Percentiles rank a stretch among this genome's conserved stretches.
phyloP scores from a whole-genome alignment of 2,329 filamentous ascomycete genomes.

The Aspergillus unguis region DNA sequence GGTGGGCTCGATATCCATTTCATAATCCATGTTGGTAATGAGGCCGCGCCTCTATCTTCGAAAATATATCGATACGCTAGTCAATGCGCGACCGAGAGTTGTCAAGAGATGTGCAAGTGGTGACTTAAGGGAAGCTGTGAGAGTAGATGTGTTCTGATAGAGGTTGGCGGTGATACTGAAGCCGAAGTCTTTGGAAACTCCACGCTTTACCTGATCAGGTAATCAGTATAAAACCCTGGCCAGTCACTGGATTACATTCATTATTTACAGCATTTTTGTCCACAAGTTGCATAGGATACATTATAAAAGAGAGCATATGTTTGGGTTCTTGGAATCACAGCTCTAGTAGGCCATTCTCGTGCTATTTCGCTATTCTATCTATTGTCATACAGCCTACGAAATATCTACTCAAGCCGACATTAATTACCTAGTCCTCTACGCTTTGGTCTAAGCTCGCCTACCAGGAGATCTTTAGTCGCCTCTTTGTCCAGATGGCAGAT shows the following conservation, averaged over 20 bases:
- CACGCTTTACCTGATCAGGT: constrained; percentile 24
- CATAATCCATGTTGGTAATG: constrained; percentile 40
- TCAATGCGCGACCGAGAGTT: background rate
- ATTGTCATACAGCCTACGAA: background rate
- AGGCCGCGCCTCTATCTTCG: constrained; percentile 15
- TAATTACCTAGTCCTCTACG: background rate
- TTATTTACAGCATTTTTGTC: no score
- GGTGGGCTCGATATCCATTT: constrained; percentile 48
- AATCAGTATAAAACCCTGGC: constrained; percentile 1
- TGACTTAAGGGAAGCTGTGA: background rate
- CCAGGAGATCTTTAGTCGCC: constrained; percentile 2
- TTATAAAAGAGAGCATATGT: no score
- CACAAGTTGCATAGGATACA: no score
- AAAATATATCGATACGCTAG: background rate
- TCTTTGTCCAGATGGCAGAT: constrained; percentile 7
- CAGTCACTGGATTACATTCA: no score
- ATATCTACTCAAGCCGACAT: no score
- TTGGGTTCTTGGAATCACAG: no score
- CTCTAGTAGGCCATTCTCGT: background rate
- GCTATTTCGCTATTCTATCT: background rate
- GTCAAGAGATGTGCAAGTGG: background rate
- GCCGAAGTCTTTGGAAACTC: constrained; percentile 8
- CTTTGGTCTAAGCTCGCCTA: background rate
- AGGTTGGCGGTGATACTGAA: constrained; percentile 6
- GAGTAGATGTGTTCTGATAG: background rate